Evolutionary conservation across 257 asterid genomes (phyloP).

Genomic region (Nicotiana benthamiana): DNA sequence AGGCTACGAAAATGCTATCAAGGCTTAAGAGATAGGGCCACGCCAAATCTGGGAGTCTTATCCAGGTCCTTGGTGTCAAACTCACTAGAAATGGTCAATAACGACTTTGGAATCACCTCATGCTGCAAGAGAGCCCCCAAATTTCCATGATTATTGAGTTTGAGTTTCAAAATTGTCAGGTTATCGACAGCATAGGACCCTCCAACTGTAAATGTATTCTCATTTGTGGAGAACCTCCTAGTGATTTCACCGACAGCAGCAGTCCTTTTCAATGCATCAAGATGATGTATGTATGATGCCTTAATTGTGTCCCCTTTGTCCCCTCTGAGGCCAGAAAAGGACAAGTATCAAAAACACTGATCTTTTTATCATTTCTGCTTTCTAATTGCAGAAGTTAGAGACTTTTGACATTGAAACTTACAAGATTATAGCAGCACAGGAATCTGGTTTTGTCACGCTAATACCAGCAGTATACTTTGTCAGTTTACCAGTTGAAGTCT

Average conservation of each 20-base stretch:
- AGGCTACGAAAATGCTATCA: conserved; percentile 17
- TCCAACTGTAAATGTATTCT: conserved; percentile 56
- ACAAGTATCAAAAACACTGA: not conserved
- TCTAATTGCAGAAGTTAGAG: not conserved
- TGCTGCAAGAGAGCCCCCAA: conserved; percentile 59
- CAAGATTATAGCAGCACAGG: conserved; percentile 69
- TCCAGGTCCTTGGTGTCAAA: conserved; percentile 63
- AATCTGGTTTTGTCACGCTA: conserved; percentile 61
- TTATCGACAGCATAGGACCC: conserved; percentile 48
- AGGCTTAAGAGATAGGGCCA: conserved; percentile 55
- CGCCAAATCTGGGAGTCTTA: conserved; percentile 54
- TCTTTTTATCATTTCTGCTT: not conserved
- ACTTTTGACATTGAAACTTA: conserved; percentile 23
- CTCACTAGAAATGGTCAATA: conserved; percentile 52
- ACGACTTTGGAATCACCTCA: conserved; percentile 40
- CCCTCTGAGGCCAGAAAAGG: conserved; percentile 27
- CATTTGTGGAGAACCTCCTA: conserved; percentile 59
- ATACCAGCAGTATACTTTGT: conserved; percentile 76
- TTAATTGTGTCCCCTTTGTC: conserved; percentile 63
- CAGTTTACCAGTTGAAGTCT: conserved; percentile 52
- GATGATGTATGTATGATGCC: conserved; percentile 51
- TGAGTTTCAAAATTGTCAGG: conserved; percentile 51
- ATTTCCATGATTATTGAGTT: conserved; percentile 57
- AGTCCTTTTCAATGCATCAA: conserved; percentile 48
- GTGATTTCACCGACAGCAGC: conserved; percentile 53